These are phyloP conservation scores for Penicillium nordicum DNA, from an alignment of 2,329 filamentous ascomycete species.

Conservation along the genomic window DNA sequence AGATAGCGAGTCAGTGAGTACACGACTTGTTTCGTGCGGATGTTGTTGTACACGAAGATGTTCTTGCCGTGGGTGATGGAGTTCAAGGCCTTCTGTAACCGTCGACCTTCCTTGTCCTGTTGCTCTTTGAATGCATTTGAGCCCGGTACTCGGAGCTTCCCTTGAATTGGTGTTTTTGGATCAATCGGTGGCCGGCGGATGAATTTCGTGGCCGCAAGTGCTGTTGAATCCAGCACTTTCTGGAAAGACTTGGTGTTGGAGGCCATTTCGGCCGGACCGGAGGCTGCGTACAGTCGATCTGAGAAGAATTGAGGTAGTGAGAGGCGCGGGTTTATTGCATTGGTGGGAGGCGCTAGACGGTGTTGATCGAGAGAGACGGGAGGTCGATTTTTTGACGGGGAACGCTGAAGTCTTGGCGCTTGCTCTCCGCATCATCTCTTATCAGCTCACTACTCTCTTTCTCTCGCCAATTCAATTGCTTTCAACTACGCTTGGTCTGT, in stretches of 20 bases:
- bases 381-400: conserved; percentile 37
- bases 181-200: conserved; percentile 37
- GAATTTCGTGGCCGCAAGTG: conserved; percentile 37
- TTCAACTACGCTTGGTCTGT: background rate
- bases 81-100: conserved; percentile 46
- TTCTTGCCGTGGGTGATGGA: conserved; percentile 53
- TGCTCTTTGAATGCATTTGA: conserved; percentile 45
- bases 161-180: conserved; percentile 40
- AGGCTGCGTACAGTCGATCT: conserved; percentile 16
- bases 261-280: conserved; percentile 36
- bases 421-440: conserved; percentile 28
- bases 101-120: conserved; percentile 35
- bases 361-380: conserved; percentile 19
- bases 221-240: conserved; percentile 41
- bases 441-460: conserved; percentile 10
- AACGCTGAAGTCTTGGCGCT: conserved; percentile 25
- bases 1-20: conserved; percentile 59
- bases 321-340: conserved; percentile 20
- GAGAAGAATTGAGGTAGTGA: background rate
- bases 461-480: conserved; percentile 11
- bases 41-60: conserved; percentile 62
- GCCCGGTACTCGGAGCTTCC: conserved; percentile 35
- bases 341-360: conserved; percentile 11
- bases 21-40: conserved; percentile 61
- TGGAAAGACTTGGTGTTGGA: conserved; percentile 30